A percentile compares a stretch with the other conserved stretches of the same genome.
Evolutionary conservation across 1,139 yeast species (phyloP).

Genomic region (Waltiozyma solani): DNA sequence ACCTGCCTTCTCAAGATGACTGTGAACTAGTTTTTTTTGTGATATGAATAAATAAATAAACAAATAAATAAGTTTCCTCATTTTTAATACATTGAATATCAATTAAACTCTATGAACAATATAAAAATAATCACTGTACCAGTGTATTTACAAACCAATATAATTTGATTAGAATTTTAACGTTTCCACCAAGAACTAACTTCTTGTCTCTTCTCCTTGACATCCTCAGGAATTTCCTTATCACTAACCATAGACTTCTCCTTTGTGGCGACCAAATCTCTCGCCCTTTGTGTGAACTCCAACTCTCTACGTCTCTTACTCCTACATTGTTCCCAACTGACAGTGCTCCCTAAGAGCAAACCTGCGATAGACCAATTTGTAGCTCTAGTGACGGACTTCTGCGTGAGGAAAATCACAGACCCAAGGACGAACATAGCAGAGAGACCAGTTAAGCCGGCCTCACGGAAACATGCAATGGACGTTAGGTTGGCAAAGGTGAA

Average conservation of each 20-base stretch:
- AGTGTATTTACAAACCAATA: background rate
- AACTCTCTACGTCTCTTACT: slow-evolving; percentile 54
- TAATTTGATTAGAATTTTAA: background rate
- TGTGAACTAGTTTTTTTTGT: background rate
- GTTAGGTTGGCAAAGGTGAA: slow-evolving; percentile 46
- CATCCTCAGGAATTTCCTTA: slow-evolving; percentile 10
- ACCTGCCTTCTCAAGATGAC: background rate
- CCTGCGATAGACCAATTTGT: slow-evolving; percentile 83
- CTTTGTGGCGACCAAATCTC: slow-evolving; percentile 33
- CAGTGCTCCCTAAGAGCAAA: slow-evolving; percentile 65
- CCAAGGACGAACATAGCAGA: slow-evolving; percentile 79
- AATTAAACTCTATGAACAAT: no score
- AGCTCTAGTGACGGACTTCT: slow-evolving; percentile 51
- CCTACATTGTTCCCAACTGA: slow-evolving; percentile 93
- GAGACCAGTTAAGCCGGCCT: slow-evolving; percentile 80
- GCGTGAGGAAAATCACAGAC: slow-evolving; percentile 59
- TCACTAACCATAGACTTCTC: slow-evolving; percentile 28
- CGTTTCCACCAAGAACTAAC: slow-evolving; percentile 19
- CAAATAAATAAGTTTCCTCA: no score
- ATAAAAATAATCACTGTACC: no score
- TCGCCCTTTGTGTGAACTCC: slow-evolving; percentile 48
- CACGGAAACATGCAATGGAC: slow-evolving; percentile 80
- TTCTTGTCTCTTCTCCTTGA: slow-evolving; percentile 9
- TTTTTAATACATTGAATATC: no score
- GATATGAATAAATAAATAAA: no score